Base-by-base conservation (phyloP, 148 eudicot genomes). In the Fagopyrum homotropicum region DNA sequence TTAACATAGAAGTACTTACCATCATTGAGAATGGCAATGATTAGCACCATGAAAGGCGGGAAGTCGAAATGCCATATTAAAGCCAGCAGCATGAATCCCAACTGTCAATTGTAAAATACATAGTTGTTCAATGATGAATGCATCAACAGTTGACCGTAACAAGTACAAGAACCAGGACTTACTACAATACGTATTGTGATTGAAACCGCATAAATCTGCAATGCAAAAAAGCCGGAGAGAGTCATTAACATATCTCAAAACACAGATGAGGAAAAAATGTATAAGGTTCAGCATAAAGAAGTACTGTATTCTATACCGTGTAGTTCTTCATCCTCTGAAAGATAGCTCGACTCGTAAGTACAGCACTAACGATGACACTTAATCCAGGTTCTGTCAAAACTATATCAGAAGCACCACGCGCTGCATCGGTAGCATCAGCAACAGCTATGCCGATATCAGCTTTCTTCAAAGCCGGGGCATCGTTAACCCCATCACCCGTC, bases 401-500 rank as follows among this genome's bases (percentile, higher is more conserved):
- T 61, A 90, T 90, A 72, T 91, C 97, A 66, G 97, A 91, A 44
- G 93, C 91, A 81, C 91, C 83, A 40, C 97, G 83, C 69, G 97
- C 97, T 69, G 97, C 97, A 86, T 91, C 97, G 45, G 97, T 89
- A 30, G 96, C 93, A 89, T 89, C 93, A 75, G 90, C 92, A 63
- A 88, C 96, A 57, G 96, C 96, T 68, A 90, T 90, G 22, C 96
- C 96, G 50, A 90, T 88, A 73, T 90, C 92, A 66, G 92, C 92
- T 82, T 86, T 90, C 78, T 90, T 90, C 30, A 88, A 87, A 9
- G 95, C 91, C 48, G 95, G 95, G 40, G 92, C 96, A 79, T 90
- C 96, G 72, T 90, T 90, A n/a, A 91, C 96, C 68, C 93, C 96
- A 86, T 89, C 92, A 72, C 96, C 92, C 22, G 96, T 90, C 92